Evolutionary conservation across 2,329 filamentous ascomycete species (phyloP), one percentile per base, ranked within the genome.

Genomic region (Hymenoscyphus infarciens): DNA sequence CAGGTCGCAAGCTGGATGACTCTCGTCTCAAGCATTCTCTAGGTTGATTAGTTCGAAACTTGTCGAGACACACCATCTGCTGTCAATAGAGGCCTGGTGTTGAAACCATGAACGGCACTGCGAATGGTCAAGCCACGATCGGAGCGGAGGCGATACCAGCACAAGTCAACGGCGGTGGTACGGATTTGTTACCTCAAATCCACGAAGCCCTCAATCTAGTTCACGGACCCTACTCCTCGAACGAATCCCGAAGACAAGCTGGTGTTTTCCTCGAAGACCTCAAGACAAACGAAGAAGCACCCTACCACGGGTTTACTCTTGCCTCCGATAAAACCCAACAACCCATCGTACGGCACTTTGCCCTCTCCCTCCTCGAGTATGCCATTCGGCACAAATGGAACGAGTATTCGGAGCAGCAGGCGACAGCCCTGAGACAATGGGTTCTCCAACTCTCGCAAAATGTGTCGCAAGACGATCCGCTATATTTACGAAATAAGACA

Each of bases 401-500:
- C 39, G 85, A 88, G 57, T 92, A 93, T 72, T 84, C 82, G 22
- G 76, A 82, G 31, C 84, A 87, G 25, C 88, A 97, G 75, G 85
- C 86, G 19, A 78, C 79, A 31, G 83, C 85, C 59, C 77, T 99
- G 61, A 86, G 91, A 57, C 81, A 82, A 63, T 95, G 93, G 84
- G 86, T 97, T 53, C 77, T 97, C 61, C 82, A 88, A 73, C 86
- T 99, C 13, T 90, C 92, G 13, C 85, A 89, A 71, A 82, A 83
- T 65, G 81, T 96, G 53, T 81, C 85, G 5, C 83, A 83, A 55
- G 83, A 87, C 22, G 94, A 98, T 73, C 91, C 92, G 2, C 76
- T 83, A 35, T 99, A 93, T 74, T 80, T 97, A 67, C 85, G 94
- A 69, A 98, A 96, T 81, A 99, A 99, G 79, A 88, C 95, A 38